Evolutionary conservation across 2,329 filamentous ascomycete species (phyloP), one percentile per base, ranked within the genome.

Genomic region (Colletotrichum camelliae): DNA sequence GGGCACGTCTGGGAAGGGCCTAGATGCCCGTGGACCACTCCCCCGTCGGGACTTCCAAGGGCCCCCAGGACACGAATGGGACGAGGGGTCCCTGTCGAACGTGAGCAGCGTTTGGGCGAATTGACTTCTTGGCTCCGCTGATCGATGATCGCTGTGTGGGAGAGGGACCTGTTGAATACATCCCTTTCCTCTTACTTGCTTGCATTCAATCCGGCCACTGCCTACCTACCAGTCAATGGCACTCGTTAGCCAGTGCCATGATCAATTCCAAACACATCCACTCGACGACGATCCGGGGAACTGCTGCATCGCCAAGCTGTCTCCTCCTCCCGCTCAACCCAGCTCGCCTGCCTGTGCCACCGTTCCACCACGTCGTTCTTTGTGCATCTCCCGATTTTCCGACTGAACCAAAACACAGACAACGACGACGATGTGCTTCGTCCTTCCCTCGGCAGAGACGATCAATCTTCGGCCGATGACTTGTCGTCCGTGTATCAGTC

Each of bases 71-170:
- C 55, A 33, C 55, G 31, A 62, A 31, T 16, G 37, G 31, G 37
- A 37, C 58, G 52, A 39, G 62, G 73, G 64, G 43, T 48, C 29
- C 70, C 65, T 74, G 65, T 69, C 74, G 52, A 58, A 48, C 43
- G n/a, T 52, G 29, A 33, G 13, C 18, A 64, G 48, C 61, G 60
- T 55, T 37, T 67, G 67, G 70, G 48, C 70, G 70, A 66, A 76
- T 76, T 74, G 70, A 74, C 71, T 69, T 76, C 74, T 37, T 39
- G 64, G 35, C 70, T 69, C 43, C 33, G 70, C 48, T 64, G 70
- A 73, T 75, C 69, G 69, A 58, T 68, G 70, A 73, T 75, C 73
- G 64, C 10, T 52, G 43, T 52, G 43, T 48, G 65, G 68, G 55
- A 67, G 29, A 73, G 48, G 10, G 35, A 71, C 68, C 37, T 66